phyloP scores from a whole-genome alignment of 1,284 basidiomycete species.

The Ustilago sp. region DNA sequence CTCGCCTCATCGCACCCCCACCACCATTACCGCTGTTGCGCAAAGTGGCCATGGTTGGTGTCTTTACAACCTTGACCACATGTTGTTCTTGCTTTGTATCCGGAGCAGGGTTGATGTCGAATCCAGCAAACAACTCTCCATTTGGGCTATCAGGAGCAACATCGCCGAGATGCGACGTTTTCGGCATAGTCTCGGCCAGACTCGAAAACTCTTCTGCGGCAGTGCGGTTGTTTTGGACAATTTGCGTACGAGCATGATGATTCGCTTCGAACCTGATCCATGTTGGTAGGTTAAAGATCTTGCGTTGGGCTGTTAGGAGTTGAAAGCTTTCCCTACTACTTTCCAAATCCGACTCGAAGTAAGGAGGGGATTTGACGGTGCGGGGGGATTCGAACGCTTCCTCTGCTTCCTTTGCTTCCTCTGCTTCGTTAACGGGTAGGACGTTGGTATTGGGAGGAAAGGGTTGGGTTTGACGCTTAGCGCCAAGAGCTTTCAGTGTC shows the following conservation, averaged over 20 bases:
- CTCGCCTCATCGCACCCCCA: neutral
- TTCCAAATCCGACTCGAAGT: neutral
- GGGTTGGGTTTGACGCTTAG: slow-evolving; percentile 24
- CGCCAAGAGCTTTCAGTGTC: slow-evolving; percentile 37
- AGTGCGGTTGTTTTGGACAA: slow-evolving; percentile 16
- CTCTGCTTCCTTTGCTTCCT: too few relatives aligned
- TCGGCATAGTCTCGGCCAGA: slow-evolving; percentile 12
- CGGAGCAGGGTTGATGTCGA: slow-evolving; percentile 8
- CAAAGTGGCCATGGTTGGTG: slow-evolving; percentile 22
- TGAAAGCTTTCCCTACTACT: slow-evolving; percentile 10
- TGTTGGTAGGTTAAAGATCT: slow-evolving; percentile 28
- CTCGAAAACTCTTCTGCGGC: slow-evolving; percentile 7
- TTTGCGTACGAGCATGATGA: slow-evolving; percentile 11
- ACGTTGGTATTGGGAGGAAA: slow-evolving; percentile 18
- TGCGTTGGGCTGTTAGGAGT: slow-evolving; percentile 17
- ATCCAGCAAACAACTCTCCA: slow-evolving; percentile 34
- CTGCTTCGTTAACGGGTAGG: neutral
- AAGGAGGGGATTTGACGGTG: neutral
- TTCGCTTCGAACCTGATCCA: slow-evolving; percentile 36
- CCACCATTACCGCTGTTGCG: slow-evolving; percentile 2
- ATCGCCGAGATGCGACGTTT: slow-evolving; percentile 22
- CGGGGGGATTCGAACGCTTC: neutral
- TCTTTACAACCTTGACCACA: slow-evolving; percentile 15
- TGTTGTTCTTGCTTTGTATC: neutral
- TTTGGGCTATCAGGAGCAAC: slow-evolving; percentile 36